These are phyloP conservation scores for Patellifolia procumbens DNA, from an alignment of 179 eudicot species.

Conservation along the genomic window DNA sequence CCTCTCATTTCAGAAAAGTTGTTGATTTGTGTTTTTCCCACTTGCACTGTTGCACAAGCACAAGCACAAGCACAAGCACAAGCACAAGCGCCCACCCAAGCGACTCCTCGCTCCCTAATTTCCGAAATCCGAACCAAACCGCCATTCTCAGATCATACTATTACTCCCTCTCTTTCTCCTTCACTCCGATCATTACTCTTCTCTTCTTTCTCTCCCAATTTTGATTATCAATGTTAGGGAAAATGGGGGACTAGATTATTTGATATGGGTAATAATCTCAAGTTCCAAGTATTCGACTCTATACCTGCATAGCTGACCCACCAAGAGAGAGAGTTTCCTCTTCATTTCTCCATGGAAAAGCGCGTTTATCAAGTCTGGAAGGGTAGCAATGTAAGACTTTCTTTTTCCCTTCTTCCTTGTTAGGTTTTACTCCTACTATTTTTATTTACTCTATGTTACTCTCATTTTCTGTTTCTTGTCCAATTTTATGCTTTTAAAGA, in stretches of 20 bases:
- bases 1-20: no score
- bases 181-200: not conserved
- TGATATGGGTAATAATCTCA: conserved; percentile 17
- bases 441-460: conserved; percentile 1
- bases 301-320: conserved; percentile 12
- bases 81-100: not conserved
- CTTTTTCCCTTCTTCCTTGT: not conserved
- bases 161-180: no score
- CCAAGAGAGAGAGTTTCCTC: not conserved
- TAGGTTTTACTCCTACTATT: not conserved
- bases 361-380: conserved; percentile 74
- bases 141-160: conserved; percentile 24
- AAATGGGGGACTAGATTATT: not conserved
- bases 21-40: no score
- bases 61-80: no score
- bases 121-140: no score
- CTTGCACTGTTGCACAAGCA: no score
- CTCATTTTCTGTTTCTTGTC: not conserved
- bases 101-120: not conserved
- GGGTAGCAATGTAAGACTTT: conserved; percentile 46
- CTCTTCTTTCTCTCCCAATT: not conserved
- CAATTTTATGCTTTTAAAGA: not conserved
- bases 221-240: not conserved
- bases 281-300: conserved; percentile 14
- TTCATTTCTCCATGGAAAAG: conserved; percentile 47